A percentile compares a stretch with the other conserved stretches of the same genome.
phyloP scores from a whole-genome alignment of 2,329 filamentous ascomycete genomes.

The Ciborinia camelliae region DNA sequence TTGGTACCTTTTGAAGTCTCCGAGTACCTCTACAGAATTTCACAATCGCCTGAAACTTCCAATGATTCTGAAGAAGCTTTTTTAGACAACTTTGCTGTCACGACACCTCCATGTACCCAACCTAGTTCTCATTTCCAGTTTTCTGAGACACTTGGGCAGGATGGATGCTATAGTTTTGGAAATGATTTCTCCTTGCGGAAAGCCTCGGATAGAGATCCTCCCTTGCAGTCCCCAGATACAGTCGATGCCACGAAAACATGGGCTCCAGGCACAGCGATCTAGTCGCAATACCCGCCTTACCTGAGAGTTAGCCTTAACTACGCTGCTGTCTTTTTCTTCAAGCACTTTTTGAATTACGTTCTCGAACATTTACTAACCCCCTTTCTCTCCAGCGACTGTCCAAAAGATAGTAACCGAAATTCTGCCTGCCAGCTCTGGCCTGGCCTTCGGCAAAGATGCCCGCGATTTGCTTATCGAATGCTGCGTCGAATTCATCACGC shows the following conservation, averaged over 20 bases:
- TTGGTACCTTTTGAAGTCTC: conserved; percentile 17
- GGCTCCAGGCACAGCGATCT: conserved; percentile 1
- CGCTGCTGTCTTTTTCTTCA: not conserved
- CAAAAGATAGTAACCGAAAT: conserved; percentile 93
- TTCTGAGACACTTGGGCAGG: not conserved
- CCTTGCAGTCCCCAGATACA: not conserved
- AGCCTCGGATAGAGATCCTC: not conserved
- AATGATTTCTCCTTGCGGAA: not conserved
- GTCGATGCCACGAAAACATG: not conserved
- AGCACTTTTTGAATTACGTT: not conserved
- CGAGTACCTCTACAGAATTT: conserved; percentile 10
- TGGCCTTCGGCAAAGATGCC: conserved; percentile 91
- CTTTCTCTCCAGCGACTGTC: conserved; percentile 53
- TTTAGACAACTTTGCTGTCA: not conserved
- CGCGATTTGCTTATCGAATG: conserved; percentile 95
- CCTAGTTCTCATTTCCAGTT: not conserved
- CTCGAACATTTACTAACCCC: not conserved
- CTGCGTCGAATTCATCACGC: conserved; percentile 97
- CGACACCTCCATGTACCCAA: not conserved
- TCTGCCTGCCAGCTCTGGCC: conserved; percentile 69
- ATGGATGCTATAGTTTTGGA: not conserved
- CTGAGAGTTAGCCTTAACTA: not conserved
- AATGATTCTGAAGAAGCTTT: not conserved
- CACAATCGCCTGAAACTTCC: not conserved
- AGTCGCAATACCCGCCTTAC: not conserved